Evolutionary conservation across 139 green algal species (phyloP).

Genomic region (Chlorella sp.): DNA sequence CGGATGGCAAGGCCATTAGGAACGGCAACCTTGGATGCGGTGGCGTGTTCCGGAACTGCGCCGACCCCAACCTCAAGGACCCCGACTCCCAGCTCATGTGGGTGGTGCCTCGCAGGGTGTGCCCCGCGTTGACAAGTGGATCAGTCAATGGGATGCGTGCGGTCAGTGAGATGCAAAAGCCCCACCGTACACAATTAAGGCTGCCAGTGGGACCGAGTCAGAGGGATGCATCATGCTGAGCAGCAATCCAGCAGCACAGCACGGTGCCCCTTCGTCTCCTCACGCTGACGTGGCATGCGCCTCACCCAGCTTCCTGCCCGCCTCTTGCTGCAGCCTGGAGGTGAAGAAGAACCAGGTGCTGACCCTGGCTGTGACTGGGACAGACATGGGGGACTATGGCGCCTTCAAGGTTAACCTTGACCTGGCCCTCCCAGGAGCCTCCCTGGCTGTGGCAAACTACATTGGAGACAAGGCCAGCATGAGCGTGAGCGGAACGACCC

Average conservation of each 20-base stretch:
- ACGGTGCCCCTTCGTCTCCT: not conserved
- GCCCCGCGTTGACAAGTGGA: too few relatives aligned
- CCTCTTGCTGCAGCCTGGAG: not conserved
- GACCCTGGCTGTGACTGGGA: not conserved
- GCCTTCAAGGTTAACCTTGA: not conserved
- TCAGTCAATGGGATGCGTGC: too few relatives aligned
- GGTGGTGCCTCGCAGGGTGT: too few relatives aligned
- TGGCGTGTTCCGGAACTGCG: not conserved
- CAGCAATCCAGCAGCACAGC: too few relatives aligned
- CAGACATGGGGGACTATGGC: not conserved
- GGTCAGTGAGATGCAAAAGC: too few relatives aligned
- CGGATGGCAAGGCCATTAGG: not conserved
- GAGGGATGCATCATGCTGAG: too few relatives aligned
- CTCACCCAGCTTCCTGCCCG: not conserved
- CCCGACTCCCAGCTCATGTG: not conserved
- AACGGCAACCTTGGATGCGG: constrained; percentile 3
- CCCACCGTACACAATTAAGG: too few relatives aligned
- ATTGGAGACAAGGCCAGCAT: not conserved
- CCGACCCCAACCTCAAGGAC: not conserved
- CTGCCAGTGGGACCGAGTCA: too few relatives aligned
- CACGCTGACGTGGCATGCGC: too few relatives aligned
- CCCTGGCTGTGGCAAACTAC: not conserved
- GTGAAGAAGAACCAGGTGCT: not conserved
- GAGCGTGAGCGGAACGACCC: not conserved
- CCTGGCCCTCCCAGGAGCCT: not conserved